These are phyloP conservation scores for Debaryomyces subglobosus DNA, from an alignment of 1,139 yeast genomes.

Conservation along the genomic window DNA sequence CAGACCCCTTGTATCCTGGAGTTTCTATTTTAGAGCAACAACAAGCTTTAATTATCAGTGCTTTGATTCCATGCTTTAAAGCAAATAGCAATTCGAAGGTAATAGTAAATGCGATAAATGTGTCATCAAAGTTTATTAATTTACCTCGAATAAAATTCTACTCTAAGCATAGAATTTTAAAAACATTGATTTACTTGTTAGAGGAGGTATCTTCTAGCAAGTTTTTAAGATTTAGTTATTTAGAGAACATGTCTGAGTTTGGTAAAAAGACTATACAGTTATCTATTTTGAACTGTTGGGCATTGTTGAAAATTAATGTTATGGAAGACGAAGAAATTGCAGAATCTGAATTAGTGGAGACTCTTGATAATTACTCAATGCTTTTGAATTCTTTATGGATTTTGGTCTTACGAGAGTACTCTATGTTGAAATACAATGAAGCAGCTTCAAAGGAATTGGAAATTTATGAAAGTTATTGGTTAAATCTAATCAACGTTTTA, in stretches of 20 bases:
- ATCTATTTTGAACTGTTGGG: constrained; percentile 87
- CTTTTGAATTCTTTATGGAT: constrained; percentile 80
- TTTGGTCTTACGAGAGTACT: constrained; percentile 70
- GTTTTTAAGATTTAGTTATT: constrained; percentile 44
- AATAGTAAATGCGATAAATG: constrained; percentile 76
- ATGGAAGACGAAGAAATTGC: constrained; percentile 34
- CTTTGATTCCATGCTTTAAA: constrained; percentile 86
- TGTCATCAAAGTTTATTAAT: constrained; percentile 75
- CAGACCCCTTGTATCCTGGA: constrained; percentile 75
- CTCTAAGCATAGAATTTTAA: constrained; percentile 65
- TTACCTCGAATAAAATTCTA: constrained; percentile 49
- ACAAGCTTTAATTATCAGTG: constrained; percentile 92
- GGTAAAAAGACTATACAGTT: constrained; percentile 70
- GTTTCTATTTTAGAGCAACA: constrained; percentile 82
- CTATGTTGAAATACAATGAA: constrained; percentile 62
- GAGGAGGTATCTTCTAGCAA: constrained; percentile 59
- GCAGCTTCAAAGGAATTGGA: constrained; percentile 53
- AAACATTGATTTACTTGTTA: constrained; percentile 66
- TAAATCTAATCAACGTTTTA: constrained; percentile 76
- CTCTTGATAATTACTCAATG: constrained; percentile 61
- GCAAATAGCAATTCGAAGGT: constrained; percentile 72
- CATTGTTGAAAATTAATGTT: constrained; percentile 63
- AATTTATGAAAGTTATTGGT: constrained; percentile 71
- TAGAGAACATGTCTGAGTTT: constrained; percentile 48
- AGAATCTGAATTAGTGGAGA: constrained; percentile 39